Conservation (phyloP, 352 stramenopile genomes). For the Globisporangium lucens region DNA sequence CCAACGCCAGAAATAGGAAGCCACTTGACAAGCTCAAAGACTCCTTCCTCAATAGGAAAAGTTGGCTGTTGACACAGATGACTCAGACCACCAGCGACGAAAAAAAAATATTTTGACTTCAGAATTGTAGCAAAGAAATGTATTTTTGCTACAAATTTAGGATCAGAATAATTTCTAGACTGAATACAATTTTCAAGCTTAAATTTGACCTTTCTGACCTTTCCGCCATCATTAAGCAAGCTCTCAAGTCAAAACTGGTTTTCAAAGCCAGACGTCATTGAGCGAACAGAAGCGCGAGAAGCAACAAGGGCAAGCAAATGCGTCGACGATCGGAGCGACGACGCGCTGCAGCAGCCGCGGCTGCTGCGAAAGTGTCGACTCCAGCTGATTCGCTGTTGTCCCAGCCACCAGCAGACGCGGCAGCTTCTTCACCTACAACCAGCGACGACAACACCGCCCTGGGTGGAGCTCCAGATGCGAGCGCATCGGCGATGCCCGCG, state of each 20-base stretch:
- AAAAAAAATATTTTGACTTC: neutral
- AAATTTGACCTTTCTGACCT: neutral
- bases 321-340: slow-evolving; percentile 48
- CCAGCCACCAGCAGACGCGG: slow-evolving; percentile 9
- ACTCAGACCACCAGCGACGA: neutral
- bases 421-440: neutral
- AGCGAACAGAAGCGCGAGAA: slow-evolving; percentile 29
- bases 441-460: neutral
- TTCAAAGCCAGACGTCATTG: slow-evolving; percentile 2
- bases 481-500: neutral
- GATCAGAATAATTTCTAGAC: neutral
- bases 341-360: slow-evolving; percentile 37
- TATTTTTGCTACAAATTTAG: neutral
- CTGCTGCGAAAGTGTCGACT: slow-evolving; percentile 16
- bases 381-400: neutral
- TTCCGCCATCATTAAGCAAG: neutral
- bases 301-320: slow-evolving; percentile 23
- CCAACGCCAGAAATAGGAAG: neutral
- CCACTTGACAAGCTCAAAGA: neutral
- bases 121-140: neutral
- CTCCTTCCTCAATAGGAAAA: neutral
- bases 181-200: neutral
- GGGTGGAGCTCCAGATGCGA: neutral
- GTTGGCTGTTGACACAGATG: neutral
- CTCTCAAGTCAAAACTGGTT: neutral